Base-by-base conservation (phyloP, 2,329 filamentous ascomycete genomes). In the Epichloe festucae region DNA sequence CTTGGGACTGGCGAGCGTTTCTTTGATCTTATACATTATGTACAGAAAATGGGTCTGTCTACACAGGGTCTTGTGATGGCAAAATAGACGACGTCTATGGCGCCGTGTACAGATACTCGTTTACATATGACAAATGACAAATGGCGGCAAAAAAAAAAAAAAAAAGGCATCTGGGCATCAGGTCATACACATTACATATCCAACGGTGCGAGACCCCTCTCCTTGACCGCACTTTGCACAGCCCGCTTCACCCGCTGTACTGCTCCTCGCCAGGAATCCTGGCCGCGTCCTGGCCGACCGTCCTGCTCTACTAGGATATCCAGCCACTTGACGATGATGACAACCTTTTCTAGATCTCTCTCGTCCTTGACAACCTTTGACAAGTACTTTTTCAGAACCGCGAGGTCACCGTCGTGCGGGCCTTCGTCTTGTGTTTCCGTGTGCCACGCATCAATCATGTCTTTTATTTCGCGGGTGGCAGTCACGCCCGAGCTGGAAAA, bases 361-460 rank as follows among this genome's bases (percentile, higher is more conserved):
- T 97, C 93, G 52, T 91, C 83, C 1, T 70, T 54, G 0, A 95
- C 76, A 0, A 97, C 87, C 27, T 76, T 77, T 5, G 65, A 72
- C 34, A 97, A 66, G 65, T 95, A 97, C 60, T 73, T 77, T 50
- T 76, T 79, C 54, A 97, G 73, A 39, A 90, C 82, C 41, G 75
- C 76, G 0, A 91, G 83, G 66, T 98, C 93, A 52, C 86, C 81
- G 0, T 69, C 68, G 65, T 93, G 89, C 1, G 93, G 93, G 0
- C 87, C 89, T 3, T 90, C 84, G 5, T 73, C 73, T 38, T 67
- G 71, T 54, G 91, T 95, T 54, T 84, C 81, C 3, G 70, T 63
- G 56, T 89, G 77, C 93, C 93, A 98, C 4, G 79, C 79, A 51
- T 74, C 78, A 14, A 96, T 71, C 62, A 89, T 88, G 39, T 80